Percentiles rank a stretch among this genome's conserved stretches.
Evolutionary conservation across 345 rosid species (phyloP).

Genomic region (Eucalyptus brandiana): DNA sequence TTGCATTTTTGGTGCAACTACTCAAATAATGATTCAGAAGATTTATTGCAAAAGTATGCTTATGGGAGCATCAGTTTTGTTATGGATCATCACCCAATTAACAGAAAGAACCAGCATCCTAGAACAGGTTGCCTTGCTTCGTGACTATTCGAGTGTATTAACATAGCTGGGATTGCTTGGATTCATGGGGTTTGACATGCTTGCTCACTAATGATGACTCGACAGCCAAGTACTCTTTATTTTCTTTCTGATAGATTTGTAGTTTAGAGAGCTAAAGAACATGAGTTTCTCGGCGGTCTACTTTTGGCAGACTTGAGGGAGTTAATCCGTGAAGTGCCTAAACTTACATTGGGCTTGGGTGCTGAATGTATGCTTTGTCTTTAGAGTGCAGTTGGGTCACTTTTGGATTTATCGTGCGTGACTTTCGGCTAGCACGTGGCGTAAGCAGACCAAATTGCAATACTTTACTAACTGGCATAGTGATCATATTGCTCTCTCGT

Average conservation of each 20-base stretch:
- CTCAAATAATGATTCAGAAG: background rate
- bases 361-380: background rate
- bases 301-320: background rate
- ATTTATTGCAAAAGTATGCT: background rate
- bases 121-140: background rate
- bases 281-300: background rate
- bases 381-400: background rate
- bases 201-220: background rate
- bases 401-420: background rate
- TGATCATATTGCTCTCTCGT: background rate
- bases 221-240: background rate
- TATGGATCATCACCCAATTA: background rate
- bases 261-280: background rate
- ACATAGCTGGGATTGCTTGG: background rate
- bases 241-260: background rate
- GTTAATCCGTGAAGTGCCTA: background rate
- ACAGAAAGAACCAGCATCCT: background rate
- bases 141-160: background rate
- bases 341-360: background rate
- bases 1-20: background rate
- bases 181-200: background rate
- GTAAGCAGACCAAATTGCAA: background rate
- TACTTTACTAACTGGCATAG: background rate
- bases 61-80: background rate
- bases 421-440: background rate